These are phyloP conservation scores for Erysimum cheiri DNA, from an alignment of 441 rosid genomes.

Conservation along the genomic window DNA sequence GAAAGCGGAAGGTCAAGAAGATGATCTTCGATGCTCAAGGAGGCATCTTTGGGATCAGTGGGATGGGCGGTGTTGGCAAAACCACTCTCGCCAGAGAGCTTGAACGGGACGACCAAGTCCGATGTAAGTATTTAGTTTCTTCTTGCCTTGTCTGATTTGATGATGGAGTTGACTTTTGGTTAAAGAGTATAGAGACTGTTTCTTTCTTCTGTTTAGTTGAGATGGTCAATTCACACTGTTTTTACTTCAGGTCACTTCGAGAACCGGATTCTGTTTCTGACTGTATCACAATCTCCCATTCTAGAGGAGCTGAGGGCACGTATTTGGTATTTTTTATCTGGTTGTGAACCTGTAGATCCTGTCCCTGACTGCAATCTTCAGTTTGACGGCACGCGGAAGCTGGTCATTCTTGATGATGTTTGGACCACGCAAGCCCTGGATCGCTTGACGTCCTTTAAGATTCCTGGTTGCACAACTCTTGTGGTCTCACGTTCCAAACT, in stretches of 20 bases:
- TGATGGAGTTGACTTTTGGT: neutral
- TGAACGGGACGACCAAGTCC: constrained; percentile 62
- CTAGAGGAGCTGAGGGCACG: constrained; percentile 51
- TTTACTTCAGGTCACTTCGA: constrained; percentile 56
- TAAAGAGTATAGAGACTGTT: neutral
- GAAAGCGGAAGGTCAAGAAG: constrained; percentile 74
- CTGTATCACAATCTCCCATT: constrained; percentile 83
- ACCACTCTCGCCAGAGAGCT: constrained; percentile 81
- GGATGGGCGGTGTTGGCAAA: constrained; percentile 92
- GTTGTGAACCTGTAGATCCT: constrained; percentile 41
- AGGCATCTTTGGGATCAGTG: constrained; percentile 64
- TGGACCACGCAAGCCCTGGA: constrained; percentile 69
- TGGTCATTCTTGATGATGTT: constrained; percentile 85
- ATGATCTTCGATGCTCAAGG: constrained; percentile 55
- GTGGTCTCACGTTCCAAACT: constrained; percentile 76
- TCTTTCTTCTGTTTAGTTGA: neutral
- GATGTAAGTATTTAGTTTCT: constrained; percentile 52
- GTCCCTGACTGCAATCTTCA: constrained; percentile 49
- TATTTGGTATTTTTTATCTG: constrained; percentile 54
- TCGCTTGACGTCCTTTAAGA: constrained; percentile 47
- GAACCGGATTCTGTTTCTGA: constrained; percentile 62
- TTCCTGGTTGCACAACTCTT: constrained; percentile 66
- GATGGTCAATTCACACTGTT: neutral
- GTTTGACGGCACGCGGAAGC: constrained; percentile 38
- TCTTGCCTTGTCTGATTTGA: constrained; percentile 17